Evolutionary conservation across 805 yeast species (phyloP), one percentile per base, ranked within the genome.

Genomic region (Monosporozyma solicola): DNA sequence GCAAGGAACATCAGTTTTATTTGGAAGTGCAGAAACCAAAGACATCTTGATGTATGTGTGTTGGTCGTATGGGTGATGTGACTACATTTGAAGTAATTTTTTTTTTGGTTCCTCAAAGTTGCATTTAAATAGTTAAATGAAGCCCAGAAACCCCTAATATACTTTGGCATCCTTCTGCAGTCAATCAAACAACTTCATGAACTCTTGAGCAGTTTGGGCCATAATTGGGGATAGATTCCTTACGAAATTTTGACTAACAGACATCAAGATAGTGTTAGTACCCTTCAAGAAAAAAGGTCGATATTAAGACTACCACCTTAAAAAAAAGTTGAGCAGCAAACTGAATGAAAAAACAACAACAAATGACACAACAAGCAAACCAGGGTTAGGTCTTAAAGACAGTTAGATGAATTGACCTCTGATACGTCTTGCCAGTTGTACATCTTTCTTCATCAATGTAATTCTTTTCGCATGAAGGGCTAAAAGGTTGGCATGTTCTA

Each of bases 391-490:
- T 37, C 33, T 44, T 33, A 20, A 27, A 20, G 25, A 13, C n/a
- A 31, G 15, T 48, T 54, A 66, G 24, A 65, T 64, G 49, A 68
- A 69, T 44, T 67, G 76, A 5, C 90, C 91, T 60, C 91, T 75
- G 44, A 85, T 80, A 67, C 92, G 74, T 71, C 94, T 76, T 3
- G 94, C 94, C 58, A 86, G 71, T 62, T 85, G 91, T 55, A 86
- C 82, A 64, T 86, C 95, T 66, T 83, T 85, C 61, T 84, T 86
- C 92, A 85, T 86, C 35, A 86, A 84, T 0, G 95, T 86, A n/a
- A 86, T 89, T 59, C 95, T 71, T 62, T 83, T 85, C 1, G 90
- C 91, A 67, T 86, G 94, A 41, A 86, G 70, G 13, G 94, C 94
- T 66, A 88, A 74, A 41, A 85, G 64, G 60, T 86, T 86, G 3